Conservation (phyloP, 805 yeast species). For the Candida berthetii region DNA sequence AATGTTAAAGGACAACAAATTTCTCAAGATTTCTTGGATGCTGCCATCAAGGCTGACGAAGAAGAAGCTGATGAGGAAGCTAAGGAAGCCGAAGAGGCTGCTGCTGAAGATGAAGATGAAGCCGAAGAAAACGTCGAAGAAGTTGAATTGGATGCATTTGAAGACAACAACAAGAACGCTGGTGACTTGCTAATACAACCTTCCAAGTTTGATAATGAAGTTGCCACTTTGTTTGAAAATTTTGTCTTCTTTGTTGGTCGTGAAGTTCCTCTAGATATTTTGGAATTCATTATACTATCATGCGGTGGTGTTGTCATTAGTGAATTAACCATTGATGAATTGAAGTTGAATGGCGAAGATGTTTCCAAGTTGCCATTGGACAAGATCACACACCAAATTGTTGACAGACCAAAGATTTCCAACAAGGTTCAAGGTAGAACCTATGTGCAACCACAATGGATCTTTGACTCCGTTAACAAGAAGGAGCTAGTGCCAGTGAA, state of each 20-base stretch:
- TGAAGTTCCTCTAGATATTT: constrained; percentile 88
- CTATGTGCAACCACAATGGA: constrained; percentile 97
- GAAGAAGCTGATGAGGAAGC: constrained; percentile 30
- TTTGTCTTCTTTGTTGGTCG: constrained; percentile 87
- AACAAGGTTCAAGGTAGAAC: constrained; percentile 86
- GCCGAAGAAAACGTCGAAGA: constrained; percentile 30
- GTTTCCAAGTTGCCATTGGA: constrained; percentile 48
- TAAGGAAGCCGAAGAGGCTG: constrained; percentile 26
- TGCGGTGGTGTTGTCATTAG: constrained; percentile 83
- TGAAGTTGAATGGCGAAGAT: constrained; percentile 29
- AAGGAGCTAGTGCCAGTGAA: constrained; percentile 69
- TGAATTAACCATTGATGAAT: constrained; percentile 82
- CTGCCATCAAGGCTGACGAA: constrained; percentile 39
- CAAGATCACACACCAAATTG: constrained; percentile 85
- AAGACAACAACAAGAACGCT: constrained; percentile 51
- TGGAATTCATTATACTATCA: constrained; percentile 81
- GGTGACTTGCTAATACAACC: constrained; percentile 77
- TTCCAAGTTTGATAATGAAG: constrained; percentile 45
- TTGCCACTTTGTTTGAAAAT: constrained; percentile 61
- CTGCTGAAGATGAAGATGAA: constrained; percentile 23
- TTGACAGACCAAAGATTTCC: constrained; percentile 81
- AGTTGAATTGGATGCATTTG: constrained; percentile 64
- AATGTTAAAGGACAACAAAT: constrained; percentile 34
- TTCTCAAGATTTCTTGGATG: constrained; percentile 42
- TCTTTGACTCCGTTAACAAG: constrained; percentile 86